Percentiles rank a stretch among this genome's conserved stretches.
These are phyloP conservation scores for Pistacia integerrima DNA, from an alignment of 345 rosid species.

Conservation along the genomic window DNA sequence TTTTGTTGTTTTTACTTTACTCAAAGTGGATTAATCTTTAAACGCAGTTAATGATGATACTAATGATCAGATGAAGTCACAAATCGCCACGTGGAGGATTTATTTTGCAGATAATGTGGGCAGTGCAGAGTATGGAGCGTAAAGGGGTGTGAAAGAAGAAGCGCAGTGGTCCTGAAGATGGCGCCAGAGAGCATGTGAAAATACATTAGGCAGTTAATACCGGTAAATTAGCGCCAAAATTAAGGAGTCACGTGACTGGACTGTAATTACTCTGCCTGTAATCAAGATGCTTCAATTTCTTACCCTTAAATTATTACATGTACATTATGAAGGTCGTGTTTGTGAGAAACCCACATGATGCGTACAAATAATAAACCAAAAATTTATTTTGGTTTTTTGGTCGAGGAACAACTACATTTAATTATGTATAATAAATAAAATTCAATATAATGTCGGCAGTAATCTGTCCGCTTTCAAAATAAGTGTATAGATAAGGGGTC, in stretches of 20 bases:
- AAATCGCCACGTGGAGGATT: background rate
- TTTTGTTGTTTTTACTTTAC: slow-evolving; percentile 23
- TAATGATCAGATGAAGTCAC: background rate
- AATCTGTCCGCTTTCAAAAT: no score
- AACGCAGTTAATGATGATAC: background rate
- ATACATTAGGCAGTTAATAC: slow-evolving; percentile 18
- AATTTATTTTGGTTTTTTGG: no score
- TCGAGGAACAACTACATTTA: no score
- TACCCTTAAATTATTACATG: background rate
- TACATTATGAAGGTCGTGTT: background rate
- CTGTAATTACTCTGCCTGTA: slow-evolving; percentile 5
- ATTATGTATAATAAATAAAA: no score
- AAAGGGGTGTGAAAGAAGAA: background rate
- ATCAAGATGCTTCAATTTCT: slow-evolving; percentile 10
- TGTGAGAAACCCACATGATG: background rate
- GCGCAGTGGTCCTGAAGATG: background rate
- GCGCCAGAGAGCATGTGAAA: background rate
- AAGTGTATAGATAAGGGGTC: no score
- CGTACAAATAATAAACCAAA: no score
- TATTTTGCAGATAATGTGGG: background rate
- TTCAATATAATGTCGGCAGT: no score
- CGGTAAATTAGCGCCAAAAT: slow-evolving; percentile 31
- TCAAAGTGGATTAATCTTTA: background rate
- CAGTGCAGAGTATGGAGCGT: background rate
- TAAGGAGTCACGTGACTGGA: slow-evolving; percentile 22